Percentiles rank a stretch among this genome's conserved stretches.
Conservation (phyloP, 495 filamentous ascomycete genomes). For the Aspergillus sclerotioniger region DNA sequence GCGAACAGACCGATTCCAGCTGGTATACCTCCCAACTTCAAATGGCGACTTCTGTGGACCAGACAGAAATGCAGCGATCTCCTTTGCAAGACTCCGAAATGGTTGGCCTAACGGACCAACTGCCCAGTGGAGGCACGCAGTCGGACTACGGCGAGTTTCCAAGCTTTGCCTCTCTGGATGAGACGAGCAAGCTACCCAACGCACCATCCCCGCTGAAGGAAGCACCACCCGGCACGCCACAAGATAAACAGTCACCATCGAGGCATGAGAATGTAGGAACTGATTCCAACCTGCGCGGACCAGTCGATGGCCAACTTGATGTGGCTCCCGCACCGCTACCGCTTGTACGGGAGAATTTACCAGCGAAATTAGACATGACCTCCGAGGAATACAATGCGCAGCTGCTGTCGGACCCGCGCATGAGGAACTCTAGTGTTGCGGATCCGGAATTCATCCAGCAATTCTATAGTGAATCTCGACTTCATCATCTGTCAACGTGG, state of each 20-base stretch:
- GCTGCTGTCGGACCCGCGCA: constrained; percentile 75
- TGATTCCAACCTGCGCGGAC: background rate
- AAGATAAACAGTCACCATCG: background rate
- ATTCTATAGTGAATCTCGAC: constrained; percentile 87
- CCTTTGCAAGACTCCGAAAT: background rate
- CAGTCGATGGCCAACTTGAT: background rate
- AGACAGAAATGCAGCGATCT: background rate
- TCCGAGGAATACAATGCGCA: constrained; percentile 89
- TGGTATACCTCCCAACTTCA: constrained; percentile 76
- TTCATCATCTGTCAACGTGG: constrained; percentile 95
- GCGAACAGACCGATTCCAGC: constrained; percentile 70
- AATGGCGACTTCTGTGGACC: background rate
- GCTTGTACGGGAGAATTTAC: constrained; percentile 13
- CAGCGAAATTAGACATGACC: constrained; percentile 53
- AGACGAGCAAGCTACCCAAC: constrained; percentile 3
- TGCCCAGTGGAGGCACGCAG: constrained; percentile 20
- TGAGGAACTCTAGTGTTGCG: constrained; percentile 78
- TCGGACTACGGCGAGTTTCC: constrained; percentile 49
- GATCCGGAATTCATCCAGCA: constrained; percentile 92
- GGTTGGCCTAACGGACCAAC: background rate
- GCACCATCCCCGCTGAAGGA: background rate
- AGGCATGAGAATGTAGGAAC: background rate
- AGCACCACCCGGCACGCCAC: background rate
- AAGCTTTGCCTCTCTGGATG: constrained; percentile 32
- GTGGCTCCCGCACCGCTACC: constrained; percentile 1